These are phyloP conservation scores for Alternaria hordeiaustralica DNA, from an alignment of 2,329 filamentous ascomycete species.

Conservation along the genomic window DNA sequence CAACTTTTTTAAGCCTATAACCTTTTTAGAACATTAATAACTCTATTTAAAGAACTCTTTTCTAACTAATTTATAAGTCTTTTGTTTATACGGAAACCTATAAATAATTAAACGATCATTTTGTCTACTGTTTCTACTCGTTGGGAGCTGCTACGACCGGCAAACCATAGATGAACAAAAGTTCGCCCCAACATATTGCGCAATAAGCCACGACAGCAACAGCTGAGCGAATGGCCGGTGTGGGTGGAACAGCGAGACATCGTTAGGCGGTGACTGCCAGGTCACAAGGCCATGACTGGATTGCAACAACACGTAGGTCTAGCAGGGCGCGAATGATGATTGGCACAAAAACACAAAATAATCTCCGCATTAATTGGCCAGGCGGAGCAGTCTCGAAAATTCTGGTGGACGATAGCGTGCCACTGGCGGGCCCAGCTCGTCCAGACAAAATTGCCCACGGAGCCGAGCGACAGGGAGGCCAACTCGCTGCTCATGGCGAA, in stretches of 20 bases:
- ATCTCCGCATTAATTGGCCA: conserved; percentile 43
- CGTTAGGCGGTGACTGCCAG: conserved; percentile 25
- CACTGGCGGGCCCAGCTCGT: conserved; percentile 30
- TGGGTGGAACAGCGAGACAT: conserved; percentile 14
- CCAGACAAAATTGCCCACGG: conserved; percentile 19
- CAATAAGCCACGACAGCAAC: conserved; percentile 33
- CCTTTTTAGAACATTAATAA: too few species aligned
- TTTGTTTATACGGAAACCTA: too few species aligned
- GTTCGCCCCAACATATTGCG: conserved; percentile 25
- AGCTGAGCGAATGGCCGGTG: conserved; percentile 18
- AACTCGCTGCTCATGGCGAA: conserved; percentile 9
- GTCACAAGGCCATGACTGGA: conserved; percentile 32
- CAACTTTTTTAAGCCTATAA: too few species aligned
- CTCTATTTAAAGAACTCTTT: too few species aligned
- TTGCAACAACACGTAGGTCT: conserved; percentile 20
- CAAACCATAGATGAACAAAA: conserved; percentile 2
- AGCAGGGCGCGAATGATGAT: conserved; percentile 31
- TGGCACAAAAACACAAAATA: conserved; percentile 37
- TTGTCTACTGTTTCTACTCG: neutral
- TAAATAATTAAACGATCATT: too few species aligned
- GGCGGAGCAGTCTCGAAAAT: conserved; percentile 40
- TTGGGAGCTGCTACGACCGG: neutral
- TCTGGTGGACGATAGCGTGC: conserved; percentile 34
- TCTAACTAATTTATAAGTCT: too few species aligned
- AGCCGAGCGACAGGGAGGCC: conserved; percentile 4